Conservation (phyloP, 495 filamentous ascomycete genomes). For the Immersiella caudata region DNA sequence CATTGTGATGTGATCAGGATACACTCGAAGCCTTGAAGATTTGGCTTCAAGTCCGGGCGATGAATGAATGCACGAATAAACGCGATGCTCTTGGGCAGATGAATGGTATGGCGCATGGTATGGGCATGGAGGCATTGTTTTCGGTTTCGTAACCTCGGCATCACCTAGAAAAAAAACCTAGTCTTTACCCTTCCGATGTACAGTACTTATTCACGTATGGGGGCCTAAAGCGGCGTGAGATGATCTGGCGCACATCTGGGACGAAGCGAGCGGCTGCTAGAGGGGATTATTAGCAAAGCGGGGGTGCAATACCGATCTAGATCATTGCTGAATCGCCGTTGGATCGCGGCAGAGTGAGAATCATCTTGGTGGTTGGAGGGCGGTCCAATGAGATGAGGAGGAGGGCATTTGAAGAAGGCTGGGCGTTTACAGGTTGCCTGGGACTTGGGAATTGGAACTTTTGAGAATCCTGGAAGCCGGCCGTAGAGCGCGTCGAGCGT, state of each 20-base stretch:
- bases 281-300: not conserved
- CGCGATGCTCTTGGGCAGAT: not conserved
- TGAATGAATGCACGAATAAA: not conserved
- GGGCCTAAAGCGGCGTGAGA: not conserved
- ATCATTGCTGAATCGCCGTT: not conserved
- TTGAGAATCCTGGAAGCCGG: not conserved
- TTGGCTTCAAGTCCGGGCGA: not conserved
- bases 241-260: not conserved
- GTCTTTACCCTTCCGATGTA: not conserved
- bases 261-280: not conserved
- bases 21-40: not conserved
- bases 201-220: not conserved
- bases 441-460: not conserved
- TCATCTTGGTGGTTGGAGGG: constrained; percentile 4
- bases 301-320: not conserved
- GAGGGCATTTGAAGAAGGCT: not conserved
- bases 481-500: too few relatives aligned
- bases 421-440: not conserved
- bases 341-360: not conserved
- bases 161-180: not conserved
- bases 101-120: not conserved
- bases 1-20: constrained; percentile 12
- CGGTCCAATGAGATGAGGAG: not conserved
- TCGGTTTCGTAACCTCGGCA: not conserved
- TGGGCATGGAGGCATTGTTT: not conserved